Percentiles rank a stretch among this genome's conserved stretches.
Conservation (phyloP, 139 green algal species). For the Closterium sp. region DNA sequence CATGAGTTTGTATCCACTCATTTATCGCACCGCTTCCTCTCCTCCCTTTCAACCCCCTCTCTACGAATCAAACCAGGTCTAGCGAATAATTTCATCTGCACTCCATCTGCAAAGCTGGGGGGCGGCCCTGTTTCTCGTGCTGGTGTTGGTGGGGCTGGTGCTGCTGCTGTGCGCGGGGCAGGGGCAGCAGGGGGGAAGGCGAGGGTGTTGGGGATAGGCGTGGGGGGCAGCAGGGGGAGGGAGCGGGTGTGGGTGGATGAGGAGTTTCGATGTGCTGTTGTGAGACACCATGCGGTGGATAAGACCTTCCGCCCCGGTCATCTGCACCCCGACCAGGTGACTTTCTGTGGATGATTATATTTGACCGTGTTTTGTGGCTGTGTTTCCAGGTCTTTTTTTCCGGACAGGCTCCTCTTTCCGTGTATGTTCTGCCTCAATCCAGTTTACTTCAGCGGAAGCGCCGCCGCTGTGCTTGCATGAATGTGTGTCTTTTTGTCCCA, state of each 20-base stretch:
- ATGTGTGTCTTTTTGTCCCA: not conserved
- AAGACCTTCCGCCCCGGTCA: slow-evolving; percentile 2
- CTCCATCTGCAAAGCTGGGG: not conserved
- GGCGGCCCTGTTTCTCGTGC: too few species aligned
- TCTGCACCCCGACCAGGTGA: slow-evolving; percentile 15
- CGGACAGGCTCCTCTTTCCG: too few species aligned
- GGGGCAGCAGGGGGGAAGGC: not conserved
- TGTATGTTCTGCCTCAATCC: too few species aligned
- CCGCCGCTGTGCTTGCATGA: not conserved
- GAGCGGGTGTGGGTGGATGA: slow-evolving; percentile 34
- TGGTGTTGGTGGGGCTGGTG: not conserved
- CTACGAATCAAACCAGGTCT: too few species aligned
- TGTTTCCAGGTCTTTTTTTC: too few species aligned
- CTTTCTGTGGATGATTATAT: too few species aligned
- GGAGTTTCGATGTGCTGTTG: not conserved
- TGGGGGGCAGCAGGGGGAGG: slow-evolving; percentile 17
- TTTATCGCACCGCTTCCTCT: too few species aligned
- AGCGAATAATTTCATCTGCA: not conserved
- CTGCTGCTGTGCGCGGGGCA: not conserved
- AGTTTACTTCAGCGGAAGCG: too few species aligned
- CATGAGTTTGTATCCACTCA: too few species aligned
- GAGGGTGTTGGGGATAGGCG: slow-evolving; percentile 2
- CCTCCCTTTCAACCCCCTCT: too few species aligned
- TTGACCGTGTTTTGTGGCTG: too few species aligned
- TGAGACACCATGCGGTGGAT: slow-evolving; percentile 26